Conservation (phyloP, 1,139 yeast genomes). For the Hanseniaspora gamundiae region DNA sequence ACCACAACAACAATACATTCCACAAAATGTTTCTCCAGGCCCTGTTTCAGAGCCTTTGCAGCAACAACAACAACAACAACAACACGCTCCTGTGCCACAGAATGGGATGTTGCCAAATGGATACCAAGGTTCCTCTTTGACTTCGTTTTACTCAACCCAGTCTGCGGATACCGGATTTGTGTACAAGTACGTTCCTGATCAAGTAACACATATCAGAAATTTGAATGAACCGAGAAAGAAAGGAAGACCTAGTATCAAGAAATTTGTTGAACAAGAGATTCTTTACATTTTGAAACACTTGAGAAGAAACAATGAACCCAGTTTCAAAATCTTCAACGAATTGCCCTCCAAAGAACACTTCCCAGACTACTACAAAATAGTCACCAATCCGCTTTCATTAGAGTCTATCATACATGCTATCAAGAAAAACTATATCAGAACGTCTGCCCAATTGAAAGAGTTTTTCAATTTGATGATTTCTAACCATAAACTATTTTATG, state of each 20-base stretch:
- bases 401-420: constrained; percentile 75
- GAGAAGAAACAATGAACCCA: constrained; percentile 49
- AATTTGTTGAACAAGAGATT: constrained; percentile 88
- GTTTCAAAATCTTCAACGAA: constrained; percentile 61
- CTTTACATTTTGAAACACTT: constrained; percentile 73
- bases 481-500: neutral
- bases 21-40: neutral
- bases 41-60: neutral
- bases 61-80: neutral
- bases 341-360: constrained; percentile 61
- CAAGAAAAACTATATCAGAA: constrained; percentile 25
- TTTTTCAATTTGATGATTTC: neutral
- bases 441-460: neutral
- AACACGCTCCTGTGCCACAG: neutral
- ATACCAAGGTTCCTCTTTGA: neutral
- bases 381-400: constrained; percentile 64
- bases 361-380: constrained; percentile 55
- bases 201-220: neutral
- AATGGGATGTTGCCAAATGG: neutral
- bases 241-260: constrained; percentile 17
- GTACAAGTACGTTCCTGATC: neutral
- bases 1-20: neutral
- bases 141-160: neutral
- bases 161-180: neutral
- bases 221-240: constrained; percentile 6